Base-by-base conservation (phyloP, 805 yeast genomes). In the Saturnispora ahearnii region DNA sequence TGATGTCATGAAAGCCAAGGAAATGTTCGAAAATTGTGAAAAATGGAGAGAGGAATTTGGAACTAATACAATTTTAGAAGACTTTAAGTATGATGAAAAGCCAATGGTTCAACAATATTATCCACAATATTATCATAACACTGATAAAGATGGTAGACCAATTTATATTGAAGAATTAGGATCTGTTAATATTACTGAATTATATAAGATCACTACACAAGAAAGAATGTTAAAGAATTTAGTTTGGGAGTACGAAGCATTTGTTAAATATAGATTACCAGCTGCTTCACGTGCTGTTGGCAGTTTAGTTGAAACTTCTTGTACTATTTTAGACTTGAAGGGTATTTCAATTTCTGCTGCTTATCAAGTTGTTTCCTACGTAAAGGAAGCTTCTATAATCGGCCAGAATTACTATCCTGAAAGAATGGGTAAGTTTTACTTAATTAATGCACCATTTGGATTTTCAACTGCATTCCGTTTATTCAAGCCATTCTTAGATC, bases 371-470 rank as follows among this genome's bases (percentile, higher is more conserved):
- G 73, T 88, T 56, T 74, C 83, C 11, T 93, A 89, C 68, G 95
- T 93, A 49, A 82, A 82, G 65, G 97, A 90, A 69, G 96, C 99
- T 9, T 87, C 96, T 12, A 73, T 78, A 61, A 87, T 93, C 60
- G 96, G 98, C 52, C 99, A 93, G 74, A 87, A 93, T 72, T 91
- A 87, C 71, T 93, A 93, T 67, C 99, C 99, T 13, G 99, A 93
- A 75, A 85, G 98, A 70, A 93, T 93, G 99, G 99, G 99, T 63
- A 89, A 87, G 69, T 93, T 91, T 66, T 91, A 89, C 71, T 73
- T 90, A 60, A 87, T 93, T 70, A 93, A 93, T 64, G 96, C 98
- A 1, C 99, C 99, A 56, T 93, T 89, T 64, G 99, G 99, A 2
- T 93, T 93, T 71, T 81, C 96, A 36, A 83, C 97, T 38, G 97